Evolutionary conservation across 306 rosid species (phyloP).

Genomic region (Quercus dentata): DNA sequence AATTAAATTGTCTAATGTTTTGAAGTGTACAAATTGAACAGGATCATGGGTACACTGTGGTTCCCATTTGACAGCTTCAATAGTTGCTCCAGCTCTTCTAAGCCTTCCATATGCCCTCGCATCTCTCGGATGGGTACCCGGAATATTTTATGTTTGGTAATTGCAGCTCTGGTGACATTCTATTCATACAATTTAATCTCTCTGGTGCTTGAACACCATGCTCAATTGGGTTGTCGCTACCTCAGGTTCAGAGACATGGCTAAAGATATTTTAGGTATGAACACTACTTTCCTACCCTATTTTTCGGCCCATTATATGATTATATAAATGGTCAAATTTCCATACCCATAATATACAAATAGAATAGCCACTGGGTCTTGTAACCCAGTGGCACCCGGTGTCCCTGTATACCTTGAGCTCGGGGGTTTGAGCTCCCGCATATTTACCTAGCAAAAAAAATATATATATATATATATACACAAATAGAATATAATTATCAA

Average conservation of each 20-base stretch:
- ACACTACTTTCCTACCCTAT: neutral
- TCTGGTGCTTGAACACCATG: conserved; percentile 71
- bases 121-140: conserved; percentile 69
- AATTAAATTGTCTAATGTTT: too few species aligned
- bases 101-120: conserved; percentile 77
- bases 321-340: too few species aligned
- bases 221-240: conserved; percentile 63
- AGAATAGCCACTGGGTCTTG: too few species aligned
- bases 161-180: conserved; percentile 69
- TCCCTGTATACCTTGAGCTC: too few species aligned
- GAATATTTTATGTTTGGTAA: conserved; percentile 45
- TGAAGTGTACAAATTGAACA: neutral
- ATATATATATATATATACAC: too few species aligned
- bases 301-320: too few species aligned
- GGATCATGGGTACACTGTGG: conserved; percentile 82
- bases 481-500: too few species aligned
- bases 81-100: conserved; percentile 74
- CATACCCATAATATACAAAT: too few species aligned
- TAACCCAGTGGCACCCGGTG: too few species aligned
- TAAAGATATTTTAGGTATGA: conserved; percentile 56
- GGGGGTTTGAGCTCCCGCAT: too few species aligned
- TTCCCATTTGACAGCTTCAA: conserved; percentile 79
- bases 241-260: conserved; percentile 86
- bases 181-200: conserved; percentile 72
- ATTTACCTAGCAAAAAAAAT: too few species aligned